Evolutionary conservation across 176 grass and related monocot genomes (phyloP).

Genomic region (Musa itinerans): DNA sequence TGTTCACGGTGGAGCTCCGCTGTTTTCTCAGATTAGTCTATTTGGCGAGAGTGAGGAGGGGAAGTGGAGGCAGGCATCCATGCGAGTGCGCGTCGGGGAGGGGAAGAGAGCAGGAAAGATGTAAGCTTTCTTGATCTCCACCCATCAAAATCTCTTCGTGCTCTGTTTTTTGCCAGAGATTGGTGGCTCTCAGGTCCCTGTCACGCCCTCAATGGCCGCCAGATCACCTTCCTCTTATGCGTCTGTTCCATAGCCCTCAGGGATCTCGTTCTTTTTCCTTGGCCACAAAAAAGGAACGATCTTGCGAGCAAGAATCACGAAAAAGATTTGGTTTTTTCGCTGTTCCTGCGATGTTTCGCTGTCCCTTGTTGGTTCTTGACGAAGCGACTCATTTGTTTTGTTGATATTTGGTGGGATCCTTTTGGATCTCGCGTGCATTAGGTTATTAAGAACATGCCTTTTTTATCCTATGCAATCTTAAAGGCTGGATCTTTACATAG

Average conservation of each 20-base stretch:
- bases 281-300: neutral
- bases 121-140: neutral
- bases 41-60: neutral
- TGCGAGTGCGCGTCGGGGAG: neutral
- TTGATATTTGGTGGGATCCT: neutral
- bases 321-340: neutral
- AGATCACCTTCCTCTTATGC: neutral
- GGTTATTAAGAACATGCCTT: neutral
- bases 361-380: neutral
- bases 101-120: neutral
- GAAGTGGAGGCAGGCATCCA: slow-evolving; percentile 1
- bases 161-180: neutral
- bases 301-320: neutral
- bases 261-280: neutral
- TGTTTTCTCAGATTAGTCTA: neutral
- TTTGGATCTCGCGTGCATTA: neutral
- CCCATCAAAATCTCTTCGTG: neutral
- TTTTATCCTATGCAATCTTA: neutral
- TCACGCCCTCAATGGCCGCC: neutral
- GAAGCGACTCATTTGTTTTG: neutral
- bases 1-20: neutral
- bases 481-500: slow-evolving; percentile 4
- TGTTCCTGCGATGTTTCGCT: neutral
- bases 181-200: neutral
- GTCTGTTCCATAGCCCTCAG: neutral